Base-by-base conservation (phyloP, 371 early-diverging fungal genomes). In the Circinella minor region DNA sequence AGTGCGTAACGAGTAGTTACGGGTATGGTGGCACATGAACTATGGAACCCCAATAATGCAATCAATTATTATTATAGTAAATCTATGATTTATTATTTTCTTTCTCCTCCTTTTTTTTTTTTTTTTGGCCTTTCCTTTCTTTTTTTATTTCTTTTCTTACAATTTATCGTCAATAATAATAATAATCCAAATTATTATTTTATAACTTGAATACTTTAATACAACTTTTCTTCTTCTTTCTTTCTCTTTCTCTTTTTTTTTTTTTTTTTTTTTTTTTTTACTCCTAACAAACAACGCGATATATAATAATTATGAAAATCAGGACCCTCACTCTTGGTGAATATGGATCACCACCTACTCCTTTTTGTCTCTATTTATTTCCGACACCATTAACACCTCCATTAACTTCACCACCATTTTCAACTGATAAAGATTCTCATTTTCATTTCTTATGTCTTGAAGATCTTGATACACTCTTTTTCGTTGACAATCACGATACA, bases 301-400 rank as follows among this genome's bases (percentile, higher is more conserved):
- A 14, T 13, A 51, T 5, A 57, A 20, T 20, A 20, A 13, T 11
- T 17, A 72, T 72, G 72, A 72, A 72, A 57, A 65, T 72, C 27
- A 49, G 63, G 10, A 65, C 72, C 11, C 63, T 72, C 37, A 57
- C 57, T 20, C 15, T 72, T 14, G 74, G 74, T 46, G 71, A 74
- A 70, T 74, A 68, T 36, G 67, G 68, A 43, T 60, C 62, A 38
- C 68, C 70, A 27, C 67, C 70, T 37, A 43, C 49, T 9, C 67
- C 67, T 27, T 74, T 74, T 55, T 62, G 68, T 14, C 62, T 74
- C n/a, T 71, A 71, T 38, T 37, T 67, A 48, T 74, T 74, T 57
- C 74, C 74, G 15, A 65, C 67, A 38, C 74, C 74, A 39, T 48
- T 74, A 54, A 71, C 74, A 49, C 74, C 74, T 39, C 74, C 74